Base-by-base conservation (phyloP, 768 basidiomycete species). In the Pisolithus sp. region DNA sequence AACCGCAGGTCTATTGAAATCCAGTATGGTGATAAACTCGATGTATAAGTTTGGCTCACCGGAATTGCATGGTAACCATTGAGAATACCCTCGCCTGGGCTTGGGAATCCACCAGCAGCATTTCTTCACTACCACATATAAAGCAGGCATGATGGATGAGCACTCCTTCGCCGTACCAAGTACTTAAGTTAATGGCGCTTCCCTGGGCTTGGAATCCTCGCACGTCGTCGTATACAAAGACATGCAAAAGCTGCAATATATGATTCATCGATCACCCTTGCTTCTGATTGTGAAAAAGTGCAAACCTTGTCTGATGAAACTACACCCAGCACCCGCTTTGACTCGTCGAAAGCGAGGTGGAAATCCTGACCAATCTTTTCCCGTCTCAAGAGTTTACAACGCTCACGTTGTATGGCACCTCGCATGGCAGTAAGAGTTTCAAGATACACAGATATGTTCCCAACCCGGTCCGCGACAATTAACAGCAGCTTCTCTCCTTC, bases 41-140 rank as follows among this genome's bases (percentile, higher is more conserved):
- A 6, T n/a, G 7, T 12, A 8, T 3, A 18, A 7, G 24, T 12
- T 17, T 4, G 21, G 53, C 68, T 26, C 28, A 81, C 80, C 80
- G 64, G 51, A 80, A 81, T 44, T 79, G 76, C 50, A 76, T 71
- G 0, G 78, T 77, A 2, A 77, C 64, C 43, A 81, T 56, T 1
- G 82, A 83, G 54, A 74, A 82, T n/a, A 83, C 68, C 17, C 81
- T 66, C 2, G 70, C 77, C 15, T 70, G 69, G 0, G 66, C 64
- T 3, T 52, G 55, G 0, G 70, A 69, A 53, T 83, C 81, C 4
- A 81, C 64, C 0, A 83, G 59, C 0, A 78, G 56, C 3, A 83
- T 45, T 50, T 83, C 82, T 54, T 83, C 81, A 30, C 59, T 72
- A 5, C 78, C 77, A 43, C 64, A 63, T 2, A 80, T 68, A 51